Base-by-base conservation (phyloP, 176 grass and related monocot genomes). In the Musa schizocarpa region DNA sequence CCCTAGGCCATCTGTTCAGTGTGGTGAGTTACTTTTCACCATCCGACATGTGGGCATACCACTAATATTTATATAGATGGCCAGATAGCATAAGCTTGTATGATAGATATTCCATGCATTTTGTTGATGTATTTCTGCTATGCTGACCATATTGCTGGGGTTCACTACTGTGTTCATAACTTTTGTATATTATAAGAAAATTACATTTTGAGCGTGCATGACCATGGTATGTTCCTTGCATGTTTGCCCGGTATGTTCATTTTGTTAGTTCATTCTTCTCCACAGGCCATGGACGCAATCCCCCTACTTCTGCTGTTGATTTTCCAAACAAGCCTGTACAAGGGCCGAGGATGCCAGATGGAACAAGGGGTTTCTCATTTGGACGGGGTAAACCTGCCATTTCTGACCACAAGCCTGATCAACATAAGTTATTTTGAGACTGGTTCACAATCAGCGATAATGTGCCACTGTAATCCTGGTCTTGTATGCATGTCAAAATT, bases 281-380 rank as follows among this genome's bases (percentile, higher is more conserved):
- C 11, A 2, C 52, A 86, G 84, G 84, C 1, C 83, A 66, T 79
- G 84, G 79, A 82, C 57, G 23, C 68, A 23, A 29, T 23, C 11
- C 71, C 20, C 23, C 48, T 54, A 76, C 64, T 54, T 76, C 80
- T 13, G 63, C 43, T 53, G 58, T 20, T 1, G 82, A 88, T 52
- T 67, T 68, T 65, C 67, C 76, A 79, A 98, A 62, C 85, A 91
- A 89, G 75, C 84, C 88, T 69, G 25, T 94, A 75, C 70, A 88
- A 73, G 95, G 95, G 24, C 95, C 91, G 0, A 94, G 81, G 80
- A 94, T 94, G 91, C 91, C 88, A 29, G 88, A 92, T 84, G 95
- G 95, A 26, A 99, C 88, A 9, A 91, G 74, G 71, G 88, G 88
- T 20, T 99, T 99, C 63, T 50, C 83, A n/a, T 63, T 89, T 78